phyloP scores from a whole-genome alignment of 352 stramenopile species.

The Pythium sp. region DNA sequence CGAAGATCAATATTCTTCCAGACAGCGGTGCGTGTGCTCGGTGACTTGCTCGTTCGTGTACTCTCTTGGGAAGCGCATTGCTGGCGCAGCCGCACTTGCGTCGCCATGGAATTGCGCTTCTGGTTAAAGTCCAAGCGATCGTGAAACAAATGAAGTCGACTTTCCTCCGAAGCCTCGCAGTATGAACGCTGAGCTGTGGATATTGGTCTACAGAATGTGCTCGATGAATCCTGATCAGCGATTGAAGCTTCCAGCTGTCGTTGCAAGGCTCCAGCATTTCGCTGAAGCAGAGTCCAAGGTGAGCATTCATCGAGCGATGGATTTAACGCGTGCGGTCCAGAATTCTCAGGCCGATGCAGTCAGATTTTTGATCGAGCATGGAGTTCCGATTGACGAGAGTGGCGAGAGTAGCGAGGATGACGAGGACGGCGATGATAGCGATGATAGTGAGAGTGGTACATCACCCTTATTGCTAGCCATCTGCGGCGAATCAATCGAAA shows the following conservation, averaged over 20 bases:
- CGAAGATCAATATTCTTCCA: too few species aligned
- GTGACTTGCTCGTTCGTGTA: too few species aligned
- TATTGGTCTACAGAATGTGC: background rate
- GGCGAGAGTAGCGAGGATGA: background rate
- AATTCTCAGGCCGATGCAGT: background rate
- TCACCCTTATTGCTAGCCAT: background rate
- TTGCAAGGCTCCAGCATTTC: background rate
- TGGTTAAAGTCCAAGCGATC: too few species aligned
- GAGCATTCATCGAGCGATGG: background rate
- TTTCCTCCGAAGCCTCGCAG: background rate
- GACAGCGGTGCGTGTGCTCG: too few species aligned
- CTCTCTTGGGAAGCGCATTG: too few species aligned
- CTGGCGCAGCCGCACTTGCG: too few species aligned
- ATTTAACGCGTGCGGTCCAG: background rate
- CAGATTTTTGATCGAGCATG: constrained; percentile 1
- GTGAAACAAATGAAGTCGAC: background rate
- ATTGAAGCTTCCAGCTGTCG: background rate
- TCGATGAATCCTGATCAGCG: background rate
- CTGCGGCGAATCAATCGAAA: background rate
- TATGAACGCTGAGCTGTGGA: background rate
- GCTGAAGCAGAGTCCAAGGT: background rate
- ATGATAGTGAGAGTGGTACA: too few species aligned
- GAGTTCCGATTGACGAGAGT: background rate
- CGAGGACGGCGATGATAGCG: too few species aligned
- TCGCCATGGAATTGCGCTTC: too few species aligned